Conservation (phyloP, 441 rosid species). For the Croton laevigatus region DNA sequence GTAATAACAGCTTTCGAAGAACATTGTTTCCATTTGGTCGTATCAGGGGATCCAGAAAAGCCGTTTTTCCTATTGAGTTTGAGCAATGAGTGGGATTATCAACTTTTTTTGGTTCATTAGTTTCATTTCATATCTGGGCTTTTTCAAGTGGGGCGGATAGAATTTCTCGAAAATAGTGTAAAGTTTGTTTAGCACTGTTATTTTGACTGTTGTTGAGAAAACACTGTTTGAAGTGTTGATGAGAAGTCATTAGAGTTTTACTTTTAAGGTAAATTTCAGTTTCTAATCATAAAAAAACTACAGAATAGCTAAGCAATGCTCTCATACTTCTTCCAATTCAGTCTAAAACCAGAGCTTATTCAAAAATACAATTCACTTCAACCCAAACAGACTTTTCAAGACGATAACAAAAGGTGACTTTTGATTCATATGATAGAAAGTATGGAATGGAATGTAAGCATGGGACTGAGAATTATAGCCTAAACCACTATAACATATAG, state of each 20-base stretch:
- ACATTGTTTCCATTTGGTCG: conserved; percentile 51
- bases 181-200: too few relatives aligned
- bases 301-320: too few relatives aligned
- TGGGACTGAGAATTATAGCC: conserved; percentile 39
- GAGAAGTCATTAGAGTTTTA: too few relatives aligned
- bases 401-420: conserved; percentile 15
- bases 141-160: neutral
- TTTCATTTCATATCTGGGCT: neutral
- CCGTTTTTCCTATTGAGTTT: conserved; percentile 45
- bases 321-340: too few relatives aligned
- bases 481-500: conserved; percentile 20
- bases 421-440: conserved; percentile 15
- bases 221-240: too few relatives aligned
- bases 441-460: conserved; percentile 24
- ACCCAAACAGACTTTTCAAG: neutral
- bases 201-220: too few relatives aligned
- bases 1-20: conserved; percentile 42
- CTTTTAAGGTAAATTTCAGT: too few relatives aligned
- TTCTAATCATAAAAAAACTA: too few relatives aligned
- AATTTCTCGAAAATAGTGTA: neutral
- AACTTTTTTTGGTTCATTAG: conserved; percentile 5
- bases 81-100: conserved; percentile 29
- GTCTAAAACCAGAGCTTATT: too few relatives aligned
- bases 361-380: too few relatives aligned
- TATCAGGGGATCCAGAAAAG: conserved; percentile 44